Percentiles rank a stretch among this genome's conserved stretches.
Conservation (phyloP, 2,329 filamentous ascomycete species). For the Hymenoscyphus salicellus region DNA sequence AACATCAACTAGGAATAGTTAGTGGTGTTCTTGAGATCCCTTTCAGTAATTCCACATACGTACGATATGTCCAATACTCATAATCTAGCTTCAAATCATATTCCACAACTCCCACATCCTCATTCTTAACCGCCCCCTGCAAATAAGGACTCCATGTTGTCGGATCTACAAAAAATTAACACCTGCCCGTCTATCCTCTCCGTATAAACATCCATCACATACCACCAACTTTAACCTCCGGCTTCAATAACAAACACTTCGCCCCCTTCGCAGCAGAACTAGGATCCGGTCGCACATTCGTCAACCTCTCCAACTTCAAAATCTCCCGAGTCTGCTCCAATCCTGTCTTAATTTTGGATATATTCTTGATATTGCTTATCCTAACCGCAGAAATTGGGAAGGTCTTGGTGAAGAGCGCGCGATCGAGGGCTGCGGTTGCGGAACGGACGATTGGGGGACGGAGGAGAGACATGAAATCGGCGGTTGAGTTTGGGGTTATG, state of each 20-base stretch:
- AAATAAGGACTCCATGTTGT: constrained; percentile 75
- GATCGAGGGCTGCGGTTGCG: constrained; percentile 76
- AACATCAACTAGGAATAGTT: constrained; percentile 55
- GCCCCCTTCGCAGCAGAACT: constrained; percentile 53
- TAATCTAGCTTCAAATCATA: constrained; percentile 78
- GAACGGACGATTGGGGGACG: constrained; percentile 74
- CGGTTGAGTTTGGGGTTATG: constrained; percentile 5
- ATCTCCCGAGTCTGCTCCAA: constrained; percentile 66
- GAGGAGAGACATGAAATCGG: constrained; percentile 57
- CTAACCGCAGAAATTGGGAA: constrained; percentile 76
- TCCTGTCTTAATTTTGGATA: constrained; percentile 66
- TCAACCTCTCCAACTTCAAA: constrained; percentile 61
- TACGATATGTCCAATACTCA: constrained; percentile 80
- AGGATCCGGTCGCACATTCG: constrained; percentile 62
- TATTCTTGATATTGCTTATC: constrained; percentile 70
- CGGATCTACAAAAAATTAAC: constrained; percentile 47
- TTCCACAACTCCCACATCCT: constrained; percentile 68
- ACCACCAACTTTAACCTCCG: constrained; percentile 53
- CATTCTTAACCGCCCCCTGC: constrained; percentile 62
- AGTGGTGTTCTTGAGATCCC: constrained; percentile 6
- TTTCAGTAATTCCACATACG: constrained; percentile 28
- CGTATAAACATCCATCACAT: constrained; percentile 4
- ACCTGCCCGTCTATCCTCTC: not conserved
- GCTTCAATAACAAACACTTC: constrained; percentile 60
- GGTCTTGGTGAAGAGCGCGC: constrained; percentile 74